These are phyloP conservation scores for Didymella pinodella DNA, from an alignment of 2,329 filamentous ascomycete species.

Conservation along the genomic window DNA sequence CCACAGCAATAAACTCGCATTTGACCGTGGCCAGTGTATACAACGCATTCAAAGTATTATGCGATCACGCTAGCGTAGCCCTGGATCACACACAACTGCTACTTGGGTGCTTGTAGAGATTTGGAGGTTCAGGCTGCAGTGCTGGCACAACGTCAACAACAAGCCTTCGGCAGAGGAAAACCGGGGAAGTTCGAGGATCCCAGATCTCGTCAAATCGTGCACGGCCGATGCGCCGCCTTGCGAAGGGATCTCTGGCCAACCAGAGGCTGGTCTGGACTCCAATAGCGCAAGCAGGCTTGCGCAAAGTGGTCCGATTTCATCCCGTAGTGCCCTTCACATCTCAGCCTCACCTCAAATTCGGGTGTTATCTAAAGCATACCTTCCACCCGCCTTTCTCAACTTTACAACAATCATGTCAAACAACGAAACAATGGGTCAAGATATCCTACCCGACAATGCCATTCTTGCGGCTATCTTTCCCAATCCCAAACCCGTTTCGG, in stretches of 20 bases:
- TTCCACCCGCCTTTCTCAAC: neutral
- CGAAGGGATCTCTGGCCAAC: constrained; percentile 9
- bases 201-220: constrained; percentile 14
- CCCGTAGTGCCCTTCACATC: neutral
- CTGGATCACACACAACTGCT: neutral
- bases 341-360: constrained; percentile 4
- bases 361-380: constrained; percentile 1
- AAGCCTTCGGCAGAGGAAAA: neutral
- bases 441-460: constrained; percentile 15
- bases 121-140: neutral
- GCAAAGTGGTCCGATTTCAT: constrained; percentile 16
- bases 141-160: neutral
- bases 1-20: neutral
- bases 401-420: neutral
- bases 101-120: neutral
- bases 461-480: constrained; percentile 19
- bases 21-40: neutral
- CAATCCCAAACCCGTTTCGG: constrained; percentile 6
- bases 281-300: constrained; percentile 4
- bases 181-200: constrained; percentile 3
- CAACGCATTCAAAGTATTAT: neutral
- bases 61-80: neutral
- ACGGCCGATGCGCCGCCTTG: constrained; percentile 10
- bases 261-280: constrained; percentile 7
- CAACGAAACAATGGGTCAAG: constrained; percentile 15